phyloP scores from a whole-genome alignment of 2,329 filamentous ascomycete genomes.

The Metarhizium sp. region DNA sequence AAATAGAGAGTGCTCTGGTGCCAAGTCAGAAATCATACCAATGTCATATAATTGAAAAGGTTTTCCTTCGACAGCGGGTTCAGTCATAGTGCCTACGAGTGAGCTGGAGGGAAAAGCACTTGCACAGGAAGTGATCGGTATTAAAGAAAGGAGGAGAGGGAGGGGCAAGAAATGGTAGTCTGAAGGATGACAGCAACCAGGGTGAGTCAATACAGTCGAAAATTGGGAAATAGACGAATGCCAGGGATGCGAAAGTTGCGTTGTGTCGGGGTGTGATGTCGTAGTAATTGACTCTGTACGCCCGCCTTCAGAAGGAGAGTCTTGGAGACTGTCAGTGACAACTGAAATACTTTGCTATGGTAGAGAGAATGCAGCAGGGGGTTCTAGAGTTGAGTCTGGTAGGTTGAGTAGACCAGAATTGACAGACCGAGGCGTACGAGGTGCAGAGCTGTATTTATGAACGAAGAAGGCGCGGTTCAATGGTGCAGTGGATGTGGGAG shows the following conservation, averaged over 20 bases:
- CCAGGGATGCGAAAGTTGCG: no score
- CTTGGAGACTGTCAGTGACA: no score
- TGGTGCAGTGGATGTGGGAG: background rate
- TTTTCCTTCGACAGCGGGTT: background rate
- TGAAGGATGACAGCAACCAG: no score
- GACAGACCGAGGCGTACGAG: background rate
- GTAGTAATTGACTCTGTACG: no score
- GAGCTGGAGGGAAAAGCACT: background rate
- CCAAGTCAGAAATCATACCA: constrained; percentile 20
- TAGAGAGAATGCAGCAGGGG: background rate
- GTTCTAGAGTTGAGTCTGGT: background rate
- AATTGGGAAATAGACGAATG: no score
- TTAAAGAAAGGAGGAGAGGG: background rate
- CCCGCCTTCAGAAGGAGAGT: no score
- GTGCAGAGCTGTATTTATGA: background rate
- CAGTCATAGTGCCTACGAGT: background rate
- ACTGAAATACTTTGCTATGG: background rate
- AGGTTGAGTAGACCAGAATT: background rate
- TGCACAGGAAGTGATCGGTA: background rate
- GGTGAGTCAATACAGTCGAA: no score
- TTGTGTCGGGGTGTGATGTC: no score
- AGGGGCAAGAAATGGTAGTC: background rate
- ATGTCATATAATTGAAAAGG: constrained; percentile 30
- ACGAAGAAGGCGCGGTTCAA: background rate
- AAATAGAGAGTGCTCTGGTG: background rate